Base-by-base conservation (phyloP, 192 early-diverging fungal species). In the Backusella circina region DNA sequence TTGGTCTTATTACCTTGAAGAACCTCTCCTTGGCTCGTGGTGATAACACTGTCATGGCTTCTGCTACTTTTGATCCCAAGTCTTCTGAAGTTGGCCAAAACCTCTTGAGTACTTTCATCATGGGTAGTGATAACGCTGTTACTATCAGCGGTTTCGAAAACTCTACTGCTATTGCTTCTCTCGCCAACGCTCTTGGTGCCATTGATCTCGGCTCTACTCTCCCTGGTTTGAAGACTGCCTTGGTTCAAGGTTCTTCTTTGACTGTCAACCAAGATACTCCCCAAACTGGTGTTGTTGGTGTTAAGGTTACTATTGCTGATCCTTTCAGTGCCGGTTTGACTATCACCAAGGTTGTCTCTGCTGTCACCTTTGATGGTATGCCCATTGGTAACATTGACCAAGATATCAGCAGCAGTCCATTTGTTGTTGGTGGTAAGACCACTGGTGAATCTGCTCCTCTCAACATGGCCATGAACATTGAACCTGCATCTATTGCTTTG, bases 281-380 rank as follows among this genome's bases (percentile, higher is more conserved):
- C 15, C 67, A 67, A 21, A 86, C 83, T 23, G 80, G 82, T 35
- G 57, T 84, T 44, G 87, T 88, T 54, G 72, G 73, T 74, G 84
- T 85, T 23, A 70, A 73, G 18, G 85, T 90, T 37, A 77, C 78
- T 8, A 77, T 90, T 47, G 80, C 84, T 37, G 86, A 90, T 76
- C 89, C 89, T n/a, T 88, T 90, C 77, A 65, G 73, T 31, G 82
- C 87, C 41, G 76, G 79, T 15, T 70, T 90, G 54, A 75, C 75
- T 31, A 88, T 90, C 77, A 75, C 72, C 26, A 82, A 80, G 36
- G 81, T 91, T 71, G 66, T 83, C 44, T 81, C 86, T 13, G 75
- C 82, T 39, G 84, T 85, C 38, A 73, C 74, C 13, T 87, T 81
- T 70, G 65, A 83, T 5, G 84, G 82, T 30, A 76, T 82, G 39